Conservation (phyloP, 164 flowering plant genomes). For the Akebia trifoliata region DNA sequence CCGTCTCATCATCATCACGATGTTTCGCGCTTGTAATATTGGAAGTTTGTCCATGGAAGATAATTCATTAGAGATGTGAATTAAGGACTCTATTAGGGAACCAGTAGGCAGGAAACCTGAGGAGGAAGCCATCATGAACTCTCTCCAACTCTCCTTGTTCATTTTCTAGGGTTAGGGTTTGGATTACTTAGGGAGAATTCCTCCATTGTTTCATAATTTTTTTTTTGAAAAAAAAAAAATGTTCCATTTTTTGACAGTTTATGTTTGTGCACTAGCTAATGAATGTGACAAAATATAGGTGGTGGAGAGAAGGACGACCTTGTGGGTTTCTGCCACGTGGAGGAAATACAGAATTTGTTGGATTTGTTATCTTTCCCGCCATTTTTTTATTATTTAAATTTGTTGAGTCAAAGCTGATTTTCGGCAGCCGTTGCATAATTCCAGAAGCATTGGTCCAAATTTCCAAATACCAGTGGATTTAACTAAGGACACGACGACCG, state of each 20-base stretch:
- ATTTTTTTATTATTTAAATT: neutral
- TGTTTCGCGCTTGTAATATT: constrained; percentile 34
- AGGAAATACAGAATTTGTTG: constrained; percentile 21
- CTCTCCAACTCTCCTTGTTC: too few species aligned
- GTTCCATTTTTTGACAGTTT: constrained; percentile 31
- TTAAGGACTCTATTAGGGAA: constrained; percentile 47
- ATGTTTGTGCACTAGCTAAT: constrained; percentile 26
- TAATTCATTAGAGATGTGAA: constrained; percentile 44
- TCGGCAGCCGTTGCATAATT: neutral
- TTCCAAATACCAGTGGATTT: constrained; percentile 1
- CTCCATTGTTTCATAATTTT: neutral
- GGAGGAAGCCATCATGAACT: constrained; percentile 32
- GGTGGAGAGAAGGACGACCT: constrained; percentile 15
- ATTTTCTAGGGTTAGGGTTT: constrained; percentile 6
- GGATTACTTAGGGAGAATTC: neutral
- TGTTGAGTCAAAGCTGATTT: constrained; percentile 2
- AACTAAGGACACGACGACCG: neutral
- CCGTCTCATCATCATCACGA: constrained; percentile 43
- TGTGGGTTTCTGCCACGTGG: constrained; percentile 50
- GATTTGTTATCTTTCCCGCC: constrained; percentile 7
- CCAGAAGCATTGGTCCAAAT: neutral
- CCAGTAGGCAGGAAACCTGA: constrained; percentile 51
- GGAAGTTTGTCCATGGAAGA: constrained; percentile 45
- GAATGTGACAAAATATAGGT: constrained; percentile 20
- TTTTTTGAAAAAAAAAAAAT: neutral